phyloP scores from a whole-genome alignment of 371 early-diverging fungal genomes.

The Rhizopus sp. region DNA sequence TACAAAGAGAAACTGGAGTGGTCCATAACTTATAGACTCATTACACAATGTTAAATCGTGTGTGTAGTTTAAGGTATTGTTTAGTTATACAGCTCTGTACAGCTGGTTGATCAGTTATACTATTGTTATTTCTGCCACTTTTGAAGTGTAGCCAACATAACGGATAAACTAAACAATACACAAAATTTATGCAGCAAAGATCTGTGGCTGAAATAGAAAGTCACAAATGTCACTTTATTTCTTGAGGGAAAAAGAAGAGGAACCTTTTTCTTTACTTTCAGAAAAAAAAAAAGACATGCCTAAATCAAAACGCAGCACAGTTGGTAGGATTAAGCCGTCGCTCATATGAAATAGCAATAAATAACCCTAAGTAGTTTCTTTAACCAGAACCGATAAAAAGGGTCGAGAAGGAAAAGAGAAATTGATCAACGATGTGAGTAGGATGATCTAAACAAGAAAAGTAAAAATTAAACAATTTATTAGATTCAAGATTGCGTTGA shows the following conservation, averaged over 20 bases:
- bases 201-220: conserved; percentile 3
- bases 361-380: conserved; percentile 56
- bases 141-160: no score
- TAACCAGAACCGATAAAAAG: conserved; percentile 87
- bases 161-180: no score
- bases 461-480: background rate
- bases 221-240: conserved; percentile 6
- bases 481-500: conserved; percentile 75
- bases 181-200: background rate
- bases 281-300: conserved; percentile 63
- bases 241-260: conserved; percentile 8
- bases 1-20: no score
- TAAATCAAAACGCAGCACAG: conserved; percentile 72
- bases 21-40: no score
- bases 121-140: no score
- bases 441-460: background rate
- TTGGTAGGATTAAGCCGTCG: conserved; percentile 48
- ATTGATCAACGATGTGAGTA: conserved; percentile 70
- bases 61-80: no score
- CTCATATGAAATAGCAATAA: background rate
- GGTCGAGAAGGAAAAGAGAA: conserved; percentile 78
- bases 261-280: conserved; percentile 11
- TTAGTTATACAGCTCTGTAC: no score
- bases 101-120: no score
- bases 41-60: no score